These are phyloP conservation scores for Pholiota molesta DNA, from an alignment of 768 basidiomycete species.

Conservation along the genomic window DNA sequence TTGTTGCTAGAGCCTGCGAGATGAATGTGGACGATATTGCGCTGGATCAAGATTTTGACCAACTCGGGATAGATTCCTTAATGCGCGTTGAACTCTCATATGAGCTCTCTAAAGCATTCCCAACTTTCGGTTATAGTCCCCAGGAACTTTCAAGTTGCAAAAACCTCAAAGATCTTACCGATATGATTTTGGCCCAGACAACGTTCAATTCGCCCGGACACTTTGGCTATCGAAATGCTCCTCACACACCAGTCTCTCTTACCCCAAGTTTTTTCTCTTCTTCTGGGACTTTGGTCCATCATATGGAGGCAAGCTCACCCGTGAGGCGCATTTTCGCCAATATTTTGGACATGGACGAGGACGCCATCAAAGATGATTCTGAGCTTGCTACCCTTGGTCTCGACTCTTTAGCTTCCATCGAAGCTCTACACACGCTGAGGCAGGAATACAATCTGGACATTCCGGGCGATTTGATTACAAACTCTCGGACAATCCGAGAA, in stretches of 20 bases:
- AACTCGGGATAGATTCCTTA: conserved; percentile 67
- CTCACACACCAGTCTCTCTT: conserved; percentile 17
- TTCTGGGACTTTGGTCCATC: conserved; percentile 40
- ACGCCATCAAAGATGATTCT: conserved; percentile 44
- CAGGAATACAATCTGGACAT: conserved; percentile 43
- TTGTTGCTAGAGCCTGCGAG: conserved; percentile 46
- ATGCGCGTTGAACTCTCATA: conserved; percentile 59
- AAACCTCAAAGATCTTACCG: conserved; percentile 39
- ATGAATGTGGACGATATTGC: conserved; percentile 37
- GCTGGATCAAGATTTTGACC: conserved; percentile 44
- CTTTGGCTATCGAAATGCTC: background rate
- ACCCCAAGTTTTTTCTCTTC: conserved; percentile 25
- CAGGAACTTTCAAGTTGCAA: conserved; percentile 33
- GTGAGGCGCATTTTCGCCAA: conserved; percentile 24
- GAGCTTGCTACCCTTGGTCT: conserved; percentile 57
- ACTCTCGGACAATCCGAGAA: conserved; percentile 41
- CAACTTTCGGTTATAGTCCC: conserved; percentile 30
- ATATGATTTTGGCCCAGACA: conserved; percentile 22
- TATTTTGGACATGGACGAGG: conserved; percentile 24
- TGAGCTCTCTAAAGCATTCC: conserved; percentile 39
- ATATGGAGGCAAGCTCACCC: background rate
- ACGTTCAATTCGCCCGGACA: background rate
- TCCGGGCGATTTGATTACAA: conserved; percentile 45
- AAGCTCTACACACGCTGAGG: conserved; percentile 52
- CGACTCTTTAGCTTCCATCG: conserved; percentile 68